A percentile compares a stretch with the other conserved stretches of the same genome.
These are phyloP conservation scores for Carex scoparia DNA, from an alignment of 176 grass and related monocot species.

Conservation along the genomic window DNA sequence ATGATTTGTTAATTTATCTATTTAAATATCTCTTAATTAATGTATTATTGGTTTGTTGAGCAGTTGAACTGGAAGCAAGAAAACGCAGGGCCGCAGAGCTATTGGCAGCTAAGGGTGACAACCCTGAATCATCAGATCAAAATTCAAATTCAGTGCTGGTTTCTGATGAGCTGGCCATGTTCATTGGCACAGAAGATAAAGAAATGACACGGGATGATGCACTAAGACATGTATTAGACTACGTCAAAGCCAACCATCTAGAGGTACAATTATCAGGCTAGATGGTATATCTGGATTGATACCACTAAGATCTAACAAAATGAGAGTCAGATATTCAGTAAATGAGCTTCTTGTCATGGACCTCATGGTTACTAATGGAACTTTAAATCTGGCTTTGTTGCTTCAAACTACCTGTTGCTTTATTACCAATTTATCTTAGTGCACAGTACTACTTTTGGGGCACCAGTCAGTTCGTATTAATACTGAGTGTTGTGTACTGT, in stretches of 20 bases:
- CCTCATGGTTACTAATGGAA: neutral
- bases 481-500: neutral
- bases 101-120: constrained; percentile 13
- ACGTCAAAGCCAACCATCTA: constrained; percentile 83
- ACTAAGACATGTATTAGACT: constrained; percentile 68
- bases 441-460: neutral
- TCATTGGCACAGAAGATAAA: constrained; percentile 58
- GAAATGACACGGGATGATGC: constrained; percentile 56
- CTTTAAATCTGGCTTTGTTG: neutral
- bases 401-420: neutral
- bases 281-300: neutral
- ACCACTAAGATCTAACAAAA: neutral
- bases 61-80: constrained; percentile 24
- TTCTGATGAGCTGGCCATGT: constrained; percentile 76
- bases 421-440: neutral
- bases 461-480: neutral
- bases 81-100: constrained; percentile 23
- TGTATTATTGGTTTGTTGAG: neutral
- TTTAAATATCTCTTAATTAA: neutral
- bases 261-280: constrained; percentile 44
- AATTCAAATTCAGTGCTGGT: constrained; percentile 18
- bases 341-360: neutral
- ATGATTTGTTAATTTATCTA: neutral
- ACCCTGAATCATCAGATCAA: constrained; percentile 10
- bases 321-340: neutral